phyloP scores from a whole-genome alignment of 352 stramenopile species.

The Saprolegnia parasitica region DNA sequence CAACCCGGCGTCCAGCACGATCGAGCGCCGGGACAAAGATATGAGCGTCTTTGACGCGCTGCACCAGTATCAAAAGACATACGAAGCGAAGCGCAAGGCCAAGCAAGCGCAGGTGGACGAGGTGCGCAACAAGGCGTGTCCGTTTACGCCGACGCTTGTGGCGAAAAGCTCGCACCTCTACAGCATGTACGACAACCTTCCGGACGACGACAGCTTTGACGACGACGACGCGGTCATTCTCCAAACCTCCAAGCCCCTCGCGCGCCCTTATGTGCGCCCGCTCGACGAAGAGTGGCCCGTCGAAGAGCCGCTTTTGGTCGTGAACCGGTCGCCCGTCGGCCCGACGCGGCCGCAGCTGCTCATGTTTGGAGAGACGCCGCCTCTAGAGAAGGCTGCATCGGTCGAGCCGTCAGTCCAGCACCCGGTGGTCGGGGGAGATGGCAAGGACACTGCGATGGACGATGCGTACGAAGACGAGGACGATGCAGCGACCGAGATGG shows the following conservation, averaged over 20 bases:
- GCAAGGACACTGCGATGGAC: background rate
- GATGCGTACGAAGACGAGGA: too few relatives aligned
- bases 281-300: constrained; percentile 36
- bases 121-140: constrained; percentile 52
- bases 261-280: constrained; percentile 54
- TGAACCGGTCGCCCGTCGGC: background rate
- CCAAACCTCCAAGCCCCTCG: constrained; percentile 47
- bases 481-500: too few relatives aligned
- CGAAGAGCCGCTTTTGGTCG: background rate
- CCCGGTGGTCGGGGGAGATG: background rate
- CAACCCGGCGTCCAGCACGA: constrained; percentile 59
- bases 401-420: background rate
- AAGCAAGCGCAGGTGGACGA: constrained; percentile 47
- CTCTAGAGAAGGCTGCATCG: background rate
- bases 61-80: constrained; percentile 71
- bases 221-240: constrained; percentile 31
- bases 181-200: constrained; percentile 32
- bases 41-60: constrained; percentile 64
- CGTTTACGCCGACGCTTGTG: constrained; percentile 56
- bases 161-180: constrained; percentile 54
- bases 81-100: constrained; percentile 52
- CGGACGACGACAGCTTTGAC: constrained; percentile 2
- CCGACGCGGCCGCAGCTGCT: background rate
- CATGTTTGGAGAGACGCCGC: background rate
- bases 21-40: constrained; percentile 58